phyloP scores from a whole-genome alignment of 805 yeast species.

The Pichia manshurica region DNA sequence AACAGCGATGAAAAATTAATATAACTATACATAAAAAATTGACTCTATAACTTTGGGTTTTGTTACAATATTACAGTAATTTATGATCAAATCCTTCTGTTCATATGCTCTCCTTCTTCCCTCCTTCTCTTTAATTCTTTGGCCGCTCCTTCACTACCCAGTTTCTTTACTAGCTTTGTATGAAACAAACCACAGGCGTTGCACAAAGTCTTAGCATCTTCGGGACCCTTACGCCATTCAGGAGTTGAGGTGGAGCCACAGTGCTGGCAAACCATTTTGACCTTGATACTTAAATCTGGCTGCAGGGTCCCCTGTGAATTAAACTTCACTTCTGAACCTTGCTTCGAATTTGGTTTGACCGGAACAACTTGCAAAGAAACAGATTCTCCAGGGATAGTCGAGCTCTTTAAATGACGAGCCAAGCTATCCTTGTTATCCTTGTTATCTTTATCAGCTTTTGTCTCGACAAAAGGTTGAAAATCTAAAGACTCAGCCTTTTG shows the following conservation, averaged over 20 bases:
- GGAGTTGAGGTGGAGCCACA: slow-evolving; percentile 77
- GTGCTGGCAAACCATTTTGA: slow-evolving; percentile 46
- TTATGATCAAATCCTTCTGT: slow-evolving; percentile 26
- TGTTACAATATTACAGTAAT: too few species aligned
- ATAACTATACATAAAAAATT: too few species aligned
- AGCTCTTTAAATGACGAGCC: background rate
- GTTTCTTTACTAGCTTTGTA: slow-evolving; percentile 50
- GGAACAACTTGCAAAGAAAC: slow-evolving; percentile 30
- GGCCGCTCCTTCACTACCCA: slow-evolving; percentile 40
- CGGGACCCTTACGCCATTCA: slow-evolving; percentile 91
- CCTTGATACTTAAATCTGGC: slow-evolving; percentile 31
- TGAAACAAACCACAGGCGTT: slow-evolving; percentile 88
- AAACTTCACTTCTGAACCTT: slow-evolving; percentile 11
- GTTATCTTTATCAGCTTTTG: background rate
- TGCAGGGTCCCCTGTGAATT: slow-evolving; percentile 32
- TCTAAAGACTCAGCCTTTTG: background rate
- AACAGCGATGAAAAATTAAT: too few species aligned
- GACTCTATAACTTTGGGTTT: too few species aligned
- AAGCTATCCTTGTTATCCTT: background rate
- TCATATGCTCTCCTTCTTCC: slow-evolving; percentile 26
- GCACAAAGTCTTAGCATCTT: slow-evolving; percentile 75
- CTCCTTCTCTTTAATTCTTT: slow-evolving; percentile 29
- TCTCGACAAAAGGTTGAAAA: slow-evolving; percentile 1
- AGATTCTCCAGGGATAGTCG: slow-evolving; percentile 22
- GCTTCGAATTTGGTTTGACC: slow-evolving; percentile 18